Evolutionary conservation across 192 early-diverging fungal species (phyloP).

Genomic region (Linnemannia exigua): DNA sequence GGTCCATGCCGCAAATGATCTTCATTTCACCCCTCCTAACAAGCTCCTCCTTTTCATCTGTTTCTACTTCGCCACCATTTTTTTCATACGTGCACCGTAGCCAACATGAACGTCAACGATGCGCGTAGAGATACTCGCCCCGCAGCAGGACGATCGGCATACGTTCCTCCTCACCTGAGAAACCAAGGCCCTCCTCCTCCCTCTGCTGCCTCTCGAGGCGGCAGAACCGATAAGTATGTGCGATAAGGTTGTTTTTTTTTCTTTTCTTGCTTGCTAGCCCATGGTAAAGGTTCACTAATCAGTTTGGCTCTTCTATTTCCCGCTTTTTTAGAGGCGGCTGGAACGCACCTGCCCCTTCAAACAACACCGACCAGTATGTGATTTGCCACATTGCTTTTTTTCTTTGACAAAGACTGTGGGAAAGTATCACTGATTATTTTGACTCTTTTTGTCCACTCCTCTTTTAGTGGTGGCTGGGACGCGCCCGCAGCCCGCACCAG

Average conservation of each 20-base stretch:
- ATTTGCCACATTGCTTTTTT: no score
- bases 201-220: not conserved
- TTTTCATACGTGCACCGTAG: not conserved
- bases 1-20: not conserved
- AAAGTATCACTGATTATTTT: not conserved
- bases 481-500: no score
- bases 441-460: not conserved
- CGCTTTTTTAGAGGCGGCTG: no score
- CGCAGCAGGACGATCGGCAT: slow-evolving; percentile 20
- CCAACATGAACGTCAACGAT: slow-evolving; percentile 35
- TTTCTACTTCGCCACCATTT: not conserved
- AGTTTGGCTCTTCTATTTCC: no score
- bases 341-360: no score
- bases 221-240: slow-evolving; percentile 24
- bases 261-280: no score
- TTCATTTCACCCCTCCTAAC: not conserved
- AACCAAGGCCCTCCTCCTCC: slow-evolving; percentile 25
- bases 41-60: not conserved
- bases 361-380: no score
- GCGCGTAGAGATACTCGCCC: slow-evolving; percentile 24
- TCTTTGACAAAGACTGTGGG: no score
- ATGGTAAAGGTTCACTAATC: no score
- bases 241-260: not conserved
- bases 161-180: slow-evolving; percentile 50
- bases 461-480: no score